phyloP scores from a whole-genome alignment of 495 filamentous ascomycete genomes.

The Aspergillus avenaceus region DNA sequence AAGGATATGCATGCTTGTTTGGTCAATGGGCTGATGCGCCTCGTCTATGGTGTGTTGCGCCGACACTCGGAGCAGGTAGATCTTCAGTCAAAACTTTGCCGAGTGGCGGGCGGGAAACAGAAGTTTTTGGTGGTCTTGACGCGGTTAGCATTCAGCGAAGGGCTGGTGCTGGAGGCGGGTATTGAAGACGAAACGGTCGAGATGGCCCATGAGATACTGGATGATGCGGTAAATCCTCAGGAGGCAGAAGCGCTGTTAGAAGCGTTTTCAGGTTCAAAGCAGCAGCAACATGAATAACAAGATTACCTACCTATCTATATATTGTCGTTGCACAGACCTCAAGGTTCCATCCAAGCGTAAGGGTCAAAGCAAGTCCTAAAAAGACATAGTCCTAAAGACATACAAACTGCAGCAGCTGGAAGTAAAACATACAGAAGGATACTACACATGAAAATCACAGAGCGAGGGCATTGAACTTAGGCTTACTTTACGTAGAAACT shows the following conservation, averaged over 20 bases:
- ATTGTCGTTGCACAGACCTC: no score
- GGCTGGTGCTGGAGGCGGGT: conserved; percentile 55
- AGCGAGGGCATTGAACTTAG: neutral
- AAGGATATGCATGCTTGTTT: conserved; percentile 36
- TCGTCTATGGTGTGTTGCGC: conserved; percentile 56
- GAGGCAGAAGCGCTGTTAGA: conserved; percentile 63
- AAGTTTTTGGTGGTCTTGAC: conserved; percentile 64
- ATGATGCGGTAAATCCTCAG: conserved; percentile 62
- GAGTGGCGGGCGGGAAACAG: conserved; percentile 55
- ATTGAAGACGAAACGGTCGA: conserved; percentile 66
- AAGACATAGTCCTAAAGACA: no score
- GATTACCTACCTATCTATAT: no score
- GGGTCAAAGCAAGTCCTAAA: no score
- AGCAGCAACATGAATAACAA: conserved; percentile 16
- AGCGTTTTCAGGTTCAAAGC: conserved; percentile 48
- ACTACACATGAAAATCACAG: no score
- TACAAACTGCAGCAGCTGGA: neutral
- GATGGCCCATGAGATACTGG: conserved; percentile 60
- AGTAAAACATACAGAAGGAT: neutral
- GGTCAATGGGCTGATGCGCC: conserved; percentile 58
- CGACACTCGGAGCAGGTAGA: conserved; percentile 46
- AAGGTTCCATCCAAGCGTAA: no score
- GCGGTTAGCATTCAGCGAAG: conserved; percentile 63
- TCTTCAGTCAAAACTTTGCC: conserved; percentile 53
- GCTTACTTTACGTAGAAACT: neutral